Base-by-base conservation (phyloP, 169 alveolate species). In the Theileria orientalis region DNA sequence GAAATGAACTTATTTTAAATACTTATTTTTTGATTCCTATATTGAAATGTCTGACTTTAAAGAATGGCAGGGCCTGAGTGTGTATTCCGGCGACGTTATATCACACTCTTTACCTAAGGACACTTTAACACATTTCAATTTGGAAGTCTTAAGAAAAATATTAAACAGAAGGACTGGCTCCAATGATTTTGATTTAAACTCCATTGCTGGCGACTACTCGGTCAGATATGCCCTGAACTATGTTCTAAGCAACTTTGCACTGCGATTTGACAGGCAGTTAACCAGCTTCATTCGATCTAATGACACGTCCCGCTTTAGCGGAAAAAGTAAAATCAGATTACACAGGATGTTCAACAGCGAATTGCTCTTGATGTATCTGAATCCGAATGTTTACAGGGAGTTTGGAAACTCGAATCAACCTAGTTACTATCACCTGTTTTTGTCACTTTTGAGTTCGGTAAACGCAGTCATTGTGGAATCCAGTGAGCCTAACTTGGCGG, bases 351-450 rank as follows among this genome's bases (percentile, higher is more conserved):
- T 42, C 44, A 23, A 27, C n/a, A 29, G 42, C 27, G 73, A 49
- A n/a, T 63, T 63, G 25, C 14, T 16, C 35, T 44, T 63, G 63
- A 29, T 63, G 14, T 63, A 63, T 63, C 19, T 29, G 9, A 27
- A 25, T 21, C 73, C 57, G 2, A 40, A 63, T 44, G 64, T 8
- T 19, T 16, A 2, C 23, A 23, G 37, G 19, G 42, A 63, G 13
- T 44, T 3, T 42, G 27, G n/a, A 42, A 27, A 63, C 23, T 27
- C 44, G n/a, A 42, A 63, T 63, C 41, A 42, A n/a, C 68, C 63
- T 42, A 49, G 73, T 63, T 33, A 40, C 35, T 63, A 63, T 40
- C 35, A 63, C n/a, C 13, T 63, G 60, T 63, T 29, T 42, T 40
- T 63, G 32, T 63, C 73, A 52, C 23, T 63, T 16, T 21, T 63